These are phyloP conservation scores for Helenozyma baotianmanensis DNA, from an alignment of 805 yeast species.

Conservation along the genomic window DNA sequence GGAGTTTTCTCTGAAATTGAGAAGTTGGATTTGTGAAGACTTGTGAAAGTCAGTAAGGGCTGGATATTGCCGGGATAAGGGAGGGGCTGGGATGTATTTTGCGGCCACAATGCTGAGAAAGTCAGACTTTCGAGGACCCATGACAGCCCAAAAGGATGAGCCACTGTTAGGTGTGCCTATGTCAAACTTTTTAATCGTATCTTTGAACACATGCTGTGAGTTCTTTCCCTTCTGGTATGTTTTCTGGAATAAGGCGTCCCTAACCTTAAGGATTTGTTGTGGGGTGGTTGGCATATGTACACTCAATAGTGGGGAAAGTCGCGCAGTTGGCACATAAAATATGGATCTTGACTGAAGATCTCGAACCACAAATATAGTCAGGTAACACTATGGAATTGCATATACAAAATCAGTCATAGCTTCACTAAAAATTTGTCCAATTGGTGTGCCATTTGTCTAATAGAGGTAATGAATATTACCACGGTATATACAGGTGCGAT, in stretches of 20 bases:
- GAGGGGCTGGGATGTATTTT: conserved; percentile 48
- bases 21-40: conserved; percentile 27
- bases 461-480: no score
- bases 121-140: conserved; percentile 46
- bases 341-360: no score
- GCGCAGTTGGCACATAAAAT: no score
- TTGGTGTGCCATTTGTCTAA: no score
- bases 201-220: conserved; percentile 17
- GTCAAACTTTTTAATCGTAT: conserved; percentile 24
- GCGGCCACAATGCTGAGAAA: conserved; percentile 57
- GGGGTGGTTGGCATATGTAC: no score
- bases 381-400: no score
- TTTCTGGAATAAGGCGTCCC: conserved; percentile 21
- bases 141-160: conserved; percentile 27
- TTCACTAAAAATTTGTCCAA: no score
- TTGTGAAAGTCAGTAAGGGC: conserved; percentile 25
- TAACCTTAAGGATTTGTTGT: conserved; percentile 16
- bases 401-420: no score
- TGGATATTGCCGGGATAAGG: conserved; percentile 54
- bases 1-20: conserved; percentile 32
- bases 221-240: conserved; percentile 1
- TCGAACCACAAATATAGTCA: no score
- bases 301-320: no score
- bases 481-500: no score
- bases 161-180: conserved; percentile 11